Base-by-base conservation (phyloP, 1,139 yeast species). In the Eremothecium coryli region DNA sequence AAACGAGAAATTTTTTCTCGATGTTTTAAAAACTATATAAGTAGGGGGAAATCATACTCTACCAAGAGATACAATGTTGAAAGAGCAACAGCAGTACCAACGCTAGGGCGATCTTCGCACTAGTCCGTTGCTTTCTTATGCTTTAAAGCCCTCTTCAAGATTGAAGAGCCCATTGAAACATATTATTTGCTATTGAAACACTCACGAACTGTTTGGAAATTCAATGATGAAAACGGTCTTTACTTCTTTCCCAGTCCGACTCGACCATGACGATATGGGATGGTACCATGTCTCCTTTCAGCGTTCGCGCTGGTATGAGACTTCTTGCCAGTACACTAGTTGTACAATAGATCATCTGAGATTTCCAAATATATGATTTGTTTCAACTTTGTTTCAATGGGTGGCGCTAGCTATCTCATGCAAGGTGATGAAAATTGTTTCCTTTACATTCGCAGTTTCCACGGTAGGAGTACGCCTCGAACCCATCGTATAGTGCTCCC, bases 391-490 rank as follows among this genome's bases (percentile, higher is more conserved):
- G 22, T 20, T 20, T 20, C 22, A 7, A 10, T 20, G 17, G 12
- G 28, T n/a, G 28, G 12, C 16, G n/a, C 28, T 25, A 11, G 16
- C 28, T 20, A 20, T 26, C 31, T 23, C 39, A 32, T 33, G 32
- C 52, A 49, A 74, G 57, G 66, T 79, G 90, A 80, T 80, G 90
- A 79, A 75, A 76, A 62, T 66, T 65, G 44, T 53, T 52, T 46
- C 74, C 80, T 75, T 67, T 49, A 78, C 90, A 79, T 79, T 80
- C 90, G 88, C 90, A 80, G 90, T 80, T 79, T 79, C 88, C 88
- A 73, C 90, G 88, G 88, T 79, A 80, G 84, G 52, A 75, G 70
- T 73, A 77, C 86, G 71, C 67, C 64, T 58, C 66, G 85, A 79
- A 79, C 88, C 86, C 82, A 76, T 72, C 77, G 72, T 71, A 37